Evolutionary conservation across 139 green algal species (phyloP), one percentile per base, ranked within the genome.

Genomic region (Chlorella ohadii): DNA sequence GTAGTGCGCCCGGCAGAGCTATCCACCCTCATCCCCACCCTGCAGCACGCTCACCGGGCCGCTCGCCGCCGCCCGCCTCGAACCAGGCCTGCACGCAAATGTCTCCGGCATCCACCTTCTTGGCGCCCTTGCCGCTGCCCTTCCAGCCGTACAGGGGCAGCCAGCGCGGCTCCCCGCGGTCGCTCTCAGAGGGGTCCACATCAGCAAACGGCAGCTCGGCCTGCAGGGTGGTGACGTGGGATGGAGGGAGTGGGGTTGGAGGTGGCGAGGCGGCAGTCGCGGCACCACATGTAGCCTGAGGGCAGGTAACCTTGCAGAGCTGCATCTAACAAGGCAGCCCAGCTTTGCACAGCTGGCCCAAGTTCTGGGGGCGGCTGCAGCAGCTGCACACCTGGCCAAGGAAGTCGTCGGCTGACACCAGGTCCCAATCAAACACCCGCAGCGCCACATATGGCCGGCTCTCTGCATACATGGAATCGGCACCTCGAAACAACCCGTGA

Each of bases 401-500:
- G 33, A 90, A 90, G 64, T 90, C 87, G 55, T 90, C 87, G 15
- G 80, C 64, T 44, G 79, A 76, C 2, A 90, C 44, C 2, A 75
- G 33, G 78, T 90, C 85, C 59, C 65, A 84, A 59, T 90, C 87
- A 66, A 77, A 90, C 12, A 90, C 59, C 7, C 70, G 28, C 11
- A 89, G 66, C 1, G 51, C 33, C 1, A 90, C 44, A 27, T 70
- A 65, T 17, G 84, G 67, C 34, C 66, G 38, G 0, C 78, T 36
- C 4, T 65, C 47, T 51, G 78, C 47, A 55, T 47, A 33, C 51
- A 59, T 20, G 51, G 51, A n/a, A n/a, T n/a, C n/a, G n/a, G n/a
- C n/a, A n/a, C n/a, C n/a, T n/a, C n/a, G n/a, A n/a, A n/a, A n/a
- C n/a, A n/a, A n/a, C n/a, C n/a, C n/a, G n/a, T n/a, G n/a, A n/a